Conservation (phyloP, 208 protist genomes). For the Leptomonas seymouri region DNA sequence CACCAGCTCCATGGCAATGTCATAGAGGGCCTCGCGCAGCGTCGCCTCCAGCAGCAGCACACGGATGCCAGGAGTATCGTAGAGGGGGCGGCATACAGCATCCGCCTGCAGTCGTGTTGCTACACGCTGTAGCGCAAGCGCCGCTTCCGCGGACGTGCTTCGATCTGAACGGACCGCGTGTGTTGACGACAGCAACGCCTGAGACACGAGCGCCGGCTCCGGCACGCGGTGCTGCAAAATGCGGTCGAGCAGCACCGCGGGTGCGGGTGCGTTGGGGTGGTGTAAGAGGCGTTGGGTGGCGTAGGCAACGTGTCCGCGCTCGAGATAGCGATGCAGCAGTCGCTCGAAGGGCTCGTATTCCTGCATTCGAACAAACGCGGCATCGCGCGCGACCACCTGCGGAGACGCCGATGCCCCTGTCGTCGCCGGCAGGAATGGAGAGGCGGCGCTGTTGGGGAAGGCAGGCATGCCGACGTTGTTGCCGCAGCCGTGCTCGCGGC, state of each 20-base stretch:
- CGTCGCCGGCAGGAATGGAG: neutral
- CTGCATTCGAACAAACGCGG: slow-evolving; percentile 26
- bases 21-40: slow-evolving; percentile 44
- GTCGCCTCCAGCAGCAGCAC: slow-evolving; percentile 59
- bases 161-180: slow-evolving; percentile 17
- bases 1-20: slow-evolving; percentile 48
- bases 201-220: slow-evolving; percentile 41
- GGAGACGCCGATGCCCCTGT: slow-evolving; percentile 3
- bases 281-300: slow-evolving; percentile 41
- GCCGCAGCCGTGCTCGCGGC: slow-evolving; percentile 21
- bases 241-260: slow-evolving; percentile 49
- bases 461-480: slow-evolving; percentile 18
- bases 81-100: slow-evolving; percentile 30
- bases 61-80: slow-evolving; percentile 40
- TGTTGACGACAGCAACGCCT: slow-evolving; percentile 42
- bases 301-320: slow-evolving; percentile 48
- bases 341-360: slow-evolving; percentile 63
- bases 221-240: slow-evolving; percentile 58
- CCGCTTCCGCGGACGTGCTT: slow-evolving; percentile 14
- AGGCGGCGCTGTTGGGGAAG: slow-evolving; percentile 2
- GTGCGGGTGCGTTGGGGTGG: slow-evolving; percentile 69
- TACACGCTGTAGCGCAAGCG: slow-evolving; percentile 30
- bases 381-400: slow-evolving; percentile 8
- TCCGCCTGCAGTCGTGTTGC: slow-evolving; percentile 8
- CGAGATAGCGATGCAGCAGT: slow-evolving; percentile 64